Conservation (phyloP, 306 rosid species). For the Pyrus bretschneideri region DNA sequence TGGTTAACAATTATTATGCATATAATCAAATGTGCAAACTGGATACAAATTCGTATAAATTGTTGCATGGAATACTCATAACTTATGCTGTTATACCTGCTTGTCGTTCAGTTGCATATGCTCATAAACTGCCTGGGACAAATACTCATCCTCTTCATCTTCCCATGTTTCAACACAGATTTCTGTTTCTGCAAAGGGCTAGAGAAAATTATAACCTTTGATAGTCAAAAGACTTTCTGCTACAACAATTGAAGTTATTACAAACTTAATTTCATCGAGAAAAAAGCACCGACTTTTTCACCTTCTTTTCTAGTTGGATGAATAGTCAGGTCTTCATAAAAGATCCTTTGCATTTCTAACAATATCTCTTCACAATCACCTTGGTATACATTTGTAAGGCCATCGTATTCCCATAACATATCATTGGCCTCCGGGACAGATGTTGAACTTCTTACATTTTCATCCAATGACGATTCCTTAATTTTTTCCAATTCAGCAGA, state of each 20-base stretch:
- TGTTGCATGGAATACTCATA: not conserved
- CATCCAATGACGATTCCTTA: slow-evolving; percentile 27
- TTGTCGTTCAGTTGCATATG: slow-evolving; percentile 67
- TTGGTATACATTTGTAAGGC: slow-evolving; percentile 34
- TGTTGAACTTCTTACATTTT: not conserved
- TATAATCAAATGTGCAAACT: not conserved
- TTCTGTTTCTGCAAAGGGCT: slow-evolving; percentile 38
- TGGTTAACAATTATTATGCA: not conserved
- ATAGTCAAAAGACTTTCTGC: not conserved
- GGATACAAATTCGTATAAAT: not conserved
- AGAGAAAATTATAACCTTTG: slow-evolving; percentile 8
- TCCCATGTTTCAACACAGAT: slow-evolving; percentile 50
- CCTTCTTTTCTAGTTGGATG: slow-evolving; percentile 39
- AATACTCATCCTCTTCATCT: slow-evolving; percentile 71
- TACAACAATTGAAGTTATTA: not conserved
- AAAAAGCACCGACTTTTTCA: not conserved
- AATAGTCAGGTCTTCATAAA: slow-evolving; percentile 54
- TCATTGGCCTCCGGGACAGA: slow-evolving; percentile 29
- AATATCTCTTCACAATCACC: slow-evolving; percentile 68
- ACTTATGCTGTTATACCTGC: slow-evolving; percentile 32
- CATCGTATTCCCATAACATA: slow-evolving; percentile 62
- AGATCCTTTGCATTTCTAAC: slow-evolving; percentile 74
- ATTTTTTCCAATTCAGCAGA: slow-evolving; percentile 63
- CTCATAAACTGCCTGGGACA: slow-evolving; percentile 64
- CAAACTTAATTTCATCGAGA: not conserved